Evolutionary conservation across 2,329 filamentous ascomycete genomes (phyloP).

Genomic region (Trichoderma breve): DNA sequence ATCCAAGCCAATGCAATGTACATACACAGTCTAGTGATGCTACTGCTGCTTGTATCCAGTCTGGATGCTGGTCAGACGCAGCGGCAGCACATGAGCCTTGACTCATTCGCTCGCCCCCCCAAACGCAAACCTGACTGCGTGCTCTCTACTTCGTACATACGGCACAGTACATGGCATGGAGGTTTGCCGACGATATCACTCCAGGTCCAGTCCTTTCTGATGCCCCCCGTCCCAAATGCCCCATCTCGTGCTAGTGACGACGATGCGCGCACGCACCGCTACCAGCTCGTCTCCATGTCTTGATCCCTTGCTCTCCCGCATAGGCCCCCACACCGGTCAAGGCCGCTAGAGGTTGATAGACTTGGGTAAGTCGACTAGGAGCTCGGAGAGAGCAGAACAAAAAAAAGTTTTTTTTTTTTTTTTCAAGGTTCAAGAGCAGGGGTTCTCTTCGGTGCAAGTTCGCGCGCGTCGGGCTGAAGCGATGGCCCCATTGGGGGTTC

Average conservation of each 20-base stretch:
- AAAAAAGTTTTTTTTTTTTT: neutral
- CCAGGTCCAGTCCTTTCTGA: neutral
- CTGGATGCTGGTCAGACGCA: neutral
- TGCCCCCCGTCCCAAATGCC: neutral
- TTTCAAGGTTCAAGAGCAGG: neutral
- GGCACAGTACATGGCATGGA: neutral
- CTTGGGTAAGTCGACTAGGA: neutral
- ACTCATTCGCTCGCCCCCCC: neutral
- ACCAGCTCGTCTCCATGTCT: neutral
- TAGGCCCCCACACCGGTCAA: neutral
- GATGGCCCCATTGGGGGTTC: neutral
- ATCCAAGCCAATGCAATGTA: neutral
- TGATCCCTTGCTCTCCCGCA: neutral
- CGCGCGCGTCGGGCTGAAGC: neutral
- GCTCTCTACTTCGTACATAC: neutral
- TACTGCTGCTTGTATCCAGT: neutral
- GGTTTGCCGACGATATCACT: neutral
- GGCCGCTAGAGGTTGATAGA: neutral
- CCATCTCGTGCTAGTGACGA: neutral
- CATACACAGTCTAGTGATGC: neutral
- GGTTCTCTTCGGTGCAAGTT: neutral
- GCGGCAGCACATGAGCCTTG: neutral
- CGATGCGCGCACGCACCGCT: neutral
- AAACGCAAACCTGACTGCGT: no score
- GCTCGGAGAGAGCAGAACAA: neutral